Conservation (phyloP, 306 rosid genomes). For the Vachellia collinsii region DNA sequence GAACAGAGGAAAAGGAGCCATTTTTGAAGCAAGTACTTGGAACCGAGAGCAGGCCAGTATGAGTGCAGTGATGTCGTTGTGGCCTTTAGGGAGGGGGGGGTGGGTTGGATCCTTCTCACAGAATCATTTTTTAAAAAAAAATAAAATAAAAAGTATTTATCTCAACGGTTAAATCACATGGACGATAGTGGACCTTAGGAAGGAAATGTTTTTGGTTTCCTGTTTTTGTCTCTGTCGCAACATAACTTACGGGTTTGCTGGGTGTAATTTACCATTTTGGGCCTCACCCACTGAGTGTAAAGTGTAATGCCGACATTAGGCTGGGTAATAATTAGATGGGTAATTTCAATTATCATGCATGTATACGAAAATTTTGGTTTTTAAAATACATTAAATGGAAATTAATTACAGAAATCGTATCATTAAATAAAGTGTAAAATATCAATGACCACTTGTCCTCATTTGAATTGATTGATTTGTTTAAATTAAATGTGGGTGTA, state of each 20-base stretch:
- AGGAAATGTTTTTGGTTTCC: background rate
- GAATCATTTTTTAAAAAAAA: too few species aligned
- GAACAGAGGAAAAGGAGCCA: constrained; percentile 10
- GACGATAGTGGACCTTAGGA: background rate
- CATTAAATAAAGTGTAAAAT: too few species aligned
- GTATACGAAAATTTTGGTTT: background rate
- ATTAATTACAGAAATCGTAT: too few species aligned
- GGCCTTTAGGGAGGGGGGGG: background rate
- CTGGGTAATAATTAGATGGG: too few species aligned
- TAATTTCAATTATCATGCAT: too few species aligned
- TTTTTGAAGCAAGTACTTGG: background rate
- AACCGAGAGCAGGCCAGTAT: background rate
- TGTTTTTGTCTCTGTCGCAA: background rate
- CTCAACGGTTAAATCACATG: background rate
- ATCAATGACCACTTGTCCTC: too few species aligned
- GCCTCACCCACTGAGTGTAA: too few species aligned
- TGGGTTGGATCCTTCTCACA: background rate
- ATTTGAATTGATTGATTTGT: too few species aligned
- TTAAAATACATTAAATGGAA: too few species aligned
- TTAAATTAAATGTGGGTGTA: too few species aligned
- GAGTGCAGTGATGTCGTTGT: background rate
- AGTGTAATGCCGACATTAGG: too few species aligned
- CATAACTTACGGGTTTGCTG: background rate
- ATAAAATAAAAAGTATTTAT: background rate
- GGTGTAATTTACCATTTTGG: too few species aligned